Conservation (phyloP, 768 basidiomycete species). For the Phanerochaete sordida region DNA sequence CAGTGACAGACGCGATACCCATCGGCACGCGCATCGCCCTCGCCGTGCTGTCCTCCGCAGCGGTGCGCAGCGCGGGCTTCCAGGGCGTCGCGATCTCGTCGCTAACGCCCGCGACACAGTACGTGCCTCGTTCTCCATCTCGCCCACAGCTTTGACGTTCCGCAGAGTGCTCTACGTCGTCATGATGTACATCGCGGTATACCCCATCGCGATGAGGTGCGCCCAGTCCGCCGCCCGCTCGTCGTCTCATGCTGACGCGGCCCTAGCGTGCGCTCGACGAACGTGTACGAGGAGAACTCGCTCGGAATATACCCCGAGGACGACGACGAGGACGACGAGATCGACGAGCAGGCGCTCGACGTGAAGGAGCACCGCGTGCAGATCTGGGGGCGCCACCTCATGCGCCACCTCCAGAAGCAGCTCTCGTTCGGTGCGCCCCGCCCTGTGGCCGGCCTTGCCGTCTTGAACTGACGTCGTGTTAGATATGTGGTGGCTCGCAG, state of each 20-base stretch:
- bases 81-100: slow-evolving; percentile 63
- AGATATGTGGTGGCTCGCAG: slow-evolving; percentile 97
- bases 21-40: slow-evolving; percentile 64
- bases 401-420: slow-evolving; percentile 81
- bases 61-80: slow-evolving; percentile 89
- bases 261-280: slow-evolving; percentile 83
- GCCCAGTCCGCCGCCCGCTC: neutral
- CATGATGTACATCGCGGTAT: slow-evolving; percentile 92
- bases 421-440: slow-evolving; percentile 76
- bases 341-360: slow-evolving; percentile 19
- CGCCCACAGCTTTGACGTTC: neutral
- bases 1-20: slow-evolving; percentile 65
- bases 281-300: slow-evolving; percentile 92
- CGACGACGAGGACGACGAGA: slow-evolving; percentile 24
- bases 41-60: slow-evolving; percentile 74
- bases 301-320: slow-evolving; percentile 68
- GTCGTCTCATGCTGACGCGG: neutral
- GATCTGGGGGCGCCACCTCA: slow-evolving; percentile 74
- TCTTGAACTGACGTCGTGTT: neutral
- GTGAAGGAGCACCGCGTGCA: slow-evolving; percentile 43
- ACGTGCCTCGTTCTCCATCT: neutral
- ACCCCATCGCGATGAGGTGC: slow-evolving; percentile 80
- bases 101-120: slow-evolving; percentile 89
- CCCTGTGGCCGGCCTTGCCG: no score
- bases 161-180: slow-evolving; percentile 77